Evolutionary conservation across 306 rosid species (phyloP), one percentile per base, ranked within the genome.

Genomic region (Corylus heterophylla): DNA sequence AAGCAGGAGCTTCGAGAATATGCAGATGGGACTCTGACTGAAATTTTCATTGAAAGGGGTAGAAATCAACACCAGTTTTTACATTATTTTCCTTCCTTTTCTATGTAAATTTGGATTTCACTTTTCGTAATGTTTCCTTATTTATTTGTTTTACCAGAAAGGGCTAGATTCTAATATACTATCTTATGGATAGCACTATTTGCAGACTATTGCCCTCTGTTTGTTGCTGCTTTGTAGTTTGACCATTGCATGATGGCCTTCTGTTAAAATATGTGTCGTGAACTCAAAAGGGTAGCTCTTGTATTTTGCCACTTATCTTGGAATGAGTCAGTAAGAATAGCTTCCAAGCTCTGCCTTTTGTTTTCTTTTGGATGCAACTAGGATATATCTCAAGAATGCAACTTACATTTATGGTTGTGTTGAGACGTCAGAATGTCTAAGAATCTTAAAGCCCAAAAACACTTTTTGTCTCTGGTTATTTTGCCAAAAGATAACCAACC

Each of bases 11-110:
- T 96, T 81, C 92, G 86, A 75, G 98, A 96, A 79, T 93, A 96
- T 88, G 99, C 97, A 39, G 99, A 96, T 80, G 98, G 98, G 79
- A 90, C 98, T 62, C 83, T 96, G 85, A 93, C 99, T 22, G 98
- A 96, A 82, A 96, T 96, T 83, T 90, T 96, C 89, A 86, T 96
- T 39, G 99, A 96, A 88, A 93, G 99, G 83, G 99, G 99, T 96
- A 82, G 54, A 78, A 31, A 18, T 63, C 54, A 49, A 73, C 54
- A 25, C 39, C 47, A 58, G 4, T 61, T 67, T 29, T 69, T 67
- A 27, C 50, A 18, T 51, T 75, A 47, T 81, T n/a, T 12, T 10
- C 74, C 64, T 14, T 35, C 16, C 10, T 42, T 66, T 31, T 14
- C 6, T 31, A 31, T 35, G 16, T 35, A 29, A 64, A 17, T 16